Evolutionary conservation across 169 alveolate species (phyloP), one percentile per base, ranked within the genome.

Genomic region (Cryptosporidium viatorum): DNA sequence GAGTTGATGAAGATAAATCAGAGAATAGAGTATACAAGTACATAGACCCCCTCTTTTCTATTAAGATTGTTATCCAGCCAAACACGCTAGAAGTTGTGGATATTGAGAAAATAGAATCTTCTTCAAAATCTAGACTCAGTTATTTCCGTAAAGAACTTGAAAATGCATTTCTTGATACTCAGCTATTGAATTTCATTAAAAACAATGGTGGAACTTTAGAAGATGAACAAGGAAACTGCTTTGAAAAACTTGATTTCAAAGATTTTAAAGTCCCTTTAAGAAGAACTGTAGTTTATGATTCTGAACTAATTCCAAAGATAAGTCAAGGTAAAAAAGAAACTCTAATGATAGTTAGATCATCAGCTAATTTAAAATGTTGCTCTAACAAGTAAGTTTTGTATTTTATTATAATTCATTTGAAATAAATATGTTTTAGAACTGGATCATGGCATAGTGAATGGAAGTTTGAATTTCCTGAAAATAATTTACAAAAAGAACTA

Each of bases 391-490:
- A 80, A 65, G 89, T 80, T 43, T 51, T 55, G 55, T 7, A 48
- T 21, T 58, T 29, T 31, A 14, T 5, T 41, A 0, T 55, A 4
- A 7, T 12, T 33, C 23, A 10, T 58, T 55, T 45, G 16, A 33
- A 41, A 41, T 7, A 41, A 41, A 10, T 74, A 18, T 29, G 37
- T 9, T n/a, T 33, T 62, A 80, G 89, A 80, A 65, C 69, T n/a
- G 89, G 89, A 23, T 50, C 62, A 8, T 80, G 89, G 89, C 41
- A 62, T 62, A 60, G 80, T n/a, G 80, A 80, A 62, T 80, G 89
- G 89, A 65, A 45, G 21, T 62, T 80, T 14, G 75, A 65, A 48
- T 80, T 80, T 26, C 71, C 89, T 43, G 37, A 65, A 43, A 70
- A 80, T 37, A 37, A 62, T 16, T 41, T 58, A 16, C 45, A 51